Base-by-base conservation (phyloP, 2,329 filamentous ascomycete genomes). In the Rachicladosporium sp. region DNA sequence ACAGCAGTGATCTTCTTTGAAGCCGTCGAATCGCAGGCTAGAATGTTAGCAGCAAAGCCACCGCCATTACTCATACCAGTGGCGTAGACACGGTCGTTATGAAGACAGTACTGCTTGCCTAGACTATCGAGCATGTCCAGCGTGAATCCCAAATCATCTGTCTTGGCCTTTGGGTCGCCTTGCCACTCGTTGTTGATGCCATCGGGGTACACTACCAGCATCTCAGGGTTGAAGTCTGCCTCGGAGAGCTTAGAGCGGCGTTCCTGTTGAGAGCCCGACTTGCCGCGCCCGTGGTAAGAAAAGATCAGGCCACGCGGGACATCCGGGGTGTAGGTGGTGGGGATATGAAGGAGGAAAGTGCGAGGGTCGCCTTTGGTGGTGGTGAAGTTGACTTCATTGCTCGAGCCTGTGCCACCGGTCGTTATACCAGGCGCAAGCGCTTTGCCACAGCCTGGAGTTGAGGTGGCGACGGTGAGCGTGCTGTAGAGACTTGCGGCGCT, bases 41-140 rank as follows among this genome's bases (percentile, higher is more conserved):
- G 62, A 2, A 63, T 46, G 15, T 58, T 62, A 6, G 61, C 62
- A 11, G 67, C 63, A 31, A 46, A 43, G 8, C 63, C 70, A 3
- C 68, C 72, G 4, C 69, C 71, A 34, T 74, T 71, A 46, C 62
- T 74, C 45, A 74, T 71, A 38, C 65, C 66, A 0, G 59, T 55
- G 9, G 59, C 59, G 41, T 66, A 69, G 33, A 69, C 54, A 9
- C 58, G 59, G 4, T 50, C 48, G 1, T 51, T 41, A 43, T 69
- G 61, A 43, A 70, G 57, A 48, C 66, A 70, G 46, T 63, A 63
- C 4, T 47, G 50, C 4, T 50, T 45, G 39, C 59, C 47, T 6
- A 70, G 44, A 12, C 60, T 44, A 19, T 56, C 48, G 33, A 65
- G 49, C 29, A 69, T 54, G 37, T 65, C 61, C 4, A 61, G 41